A percentile compares a stretch with the other conserved stretches of the same genome.
phyloP scores from a whole-genome alignment of 768 basidiomycete species.

The Pleurotus salmoneostramineus region DNA sequence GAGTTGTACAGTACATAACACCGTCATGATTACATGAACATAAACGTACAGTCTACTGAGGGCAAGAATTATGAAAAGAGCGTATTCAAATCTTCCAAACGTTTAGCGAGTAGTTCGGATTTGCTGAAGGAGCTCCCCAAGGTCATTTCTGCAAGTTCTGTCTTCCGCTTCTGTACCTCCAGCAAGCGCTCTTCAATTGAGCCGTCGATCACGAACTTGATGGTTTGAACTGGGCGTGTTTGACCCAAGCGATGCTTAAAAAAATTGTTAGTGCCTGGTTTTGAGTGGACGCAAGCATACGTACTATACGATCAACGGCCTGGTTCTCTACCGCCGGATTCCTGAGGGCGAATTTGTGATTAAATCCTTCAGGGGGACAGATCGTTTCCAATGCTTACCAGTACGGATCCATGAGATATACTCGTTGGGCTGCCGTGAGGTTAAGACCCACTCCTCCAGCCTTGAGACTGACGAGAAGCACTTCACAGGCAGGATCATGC shows the following conservation, averaged over 20 bases:
- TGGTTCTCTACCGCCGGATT: conserved; percentile 98
- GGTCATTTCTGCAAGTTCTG: conserved; percentile 91
- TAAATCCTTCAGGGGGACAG: conserved; percentile 2
- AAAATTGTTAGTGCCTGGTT: conserved; percentile 2
- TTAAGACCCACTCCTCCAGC: conserved; percentile 98
- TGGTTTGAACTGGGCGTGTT: conserved; percentile 83
- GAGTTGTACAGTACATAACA: too few species aligned
- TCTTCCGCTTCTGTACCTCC: conserved; percentile 94
- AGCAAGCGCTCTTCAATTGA: conserved; percentile 92
- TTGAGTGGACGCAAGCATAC: conserved; percentile 22
- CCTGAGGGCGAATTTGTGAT: conserved; percentile 37
- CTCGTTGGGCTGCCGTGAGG: conserved; percentile 89
- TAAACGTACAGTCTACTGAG: too few species aligned
- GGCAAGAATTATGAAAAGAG: conserved; percentile 49
- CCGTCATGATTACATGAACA: too few species aligned
- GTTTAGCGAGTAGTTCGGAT: conserved; percentile 79
- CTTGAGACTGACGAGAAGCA: conserved; percentile 91
- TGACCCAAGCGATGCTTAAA: conserved; percentile 92
- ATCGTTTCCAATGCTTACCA: conserved; percentile 47
- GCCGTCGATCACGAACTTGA: conserved; percentile 92
- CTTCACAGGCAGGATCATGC: conserved; percentile 86
- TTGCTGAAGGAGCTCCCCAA: conserved; percentile 79
- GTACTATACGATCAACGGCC: conserved; percentile 94
- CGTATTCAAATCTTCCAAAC: conserved; percentile 83
- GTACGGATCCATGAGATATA: conserved; percentile 96